These are phyloP conservation scores for Coix lacrymajobi DNA, from an alignment of 176 grass and related monocot genomes.

Conservation along the genomic window DNA sequence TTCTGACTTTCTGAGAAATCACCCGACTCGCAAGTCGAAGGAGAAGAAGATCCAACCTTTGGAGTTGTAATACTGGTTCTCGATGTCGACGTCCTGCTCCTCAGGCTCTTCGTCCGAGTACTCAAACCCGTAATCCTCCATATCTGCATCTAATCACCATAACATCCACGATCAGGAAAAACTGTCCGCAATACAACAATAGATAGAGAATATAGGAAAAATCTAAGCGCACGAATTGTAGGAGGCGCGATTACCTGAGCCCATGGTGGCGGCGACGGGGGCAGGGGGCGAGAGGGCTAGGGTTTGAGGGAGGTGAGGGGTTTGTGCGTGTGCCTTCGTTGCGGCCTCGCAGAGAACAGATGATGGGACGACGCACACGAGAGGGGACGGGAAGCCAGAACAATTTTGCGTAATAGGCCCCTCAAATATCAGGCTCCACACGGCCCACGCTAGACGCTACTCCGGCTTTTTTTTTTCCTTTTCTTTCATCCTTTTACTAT, in stretches of 20 bases:
- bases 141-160: constrained; percentile 72
- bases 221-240: neutral
- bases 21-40: neutral
- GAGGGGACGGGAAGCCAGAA: neutral
- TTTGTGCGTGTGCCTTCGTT: constrained; percentile 14
- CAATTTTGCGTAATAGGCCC: neutral
- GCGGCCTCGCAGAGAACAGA: neutral
- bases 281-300: constrained; percentile 12
- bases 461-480: neutral
- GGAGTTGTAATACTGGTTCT: constrained; percentile 99
- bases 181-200: neutral
- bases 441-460: too few species aligned
- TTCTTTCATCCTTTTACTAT: neutral
- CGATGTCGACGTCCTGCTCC: constrained; percentile 98
- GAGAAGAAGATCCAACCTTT: constrained; percentile 55
- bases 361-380: neutral
- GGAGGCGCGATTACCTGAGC: constrained; percentile 37
- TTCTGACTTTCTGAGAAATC: neutral
- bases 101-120: constrained; percentile 96
- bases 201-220: neutral
- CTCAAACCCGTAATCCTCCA: constrained; percentile 99
- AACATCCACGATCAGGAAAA: constrained; percentile 2
- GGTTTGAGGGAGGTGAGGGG: constrained; percentile 28
- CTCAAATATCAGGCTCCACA: neutral
- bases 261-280: constrained; percentile 36